Percentiles rank a stretch among this genome's conserved stretches.
phyloP scores from a whole-genome alignment of 768 basidiomycete species.

The Tylopilus cervinicoccineus region DNA sequence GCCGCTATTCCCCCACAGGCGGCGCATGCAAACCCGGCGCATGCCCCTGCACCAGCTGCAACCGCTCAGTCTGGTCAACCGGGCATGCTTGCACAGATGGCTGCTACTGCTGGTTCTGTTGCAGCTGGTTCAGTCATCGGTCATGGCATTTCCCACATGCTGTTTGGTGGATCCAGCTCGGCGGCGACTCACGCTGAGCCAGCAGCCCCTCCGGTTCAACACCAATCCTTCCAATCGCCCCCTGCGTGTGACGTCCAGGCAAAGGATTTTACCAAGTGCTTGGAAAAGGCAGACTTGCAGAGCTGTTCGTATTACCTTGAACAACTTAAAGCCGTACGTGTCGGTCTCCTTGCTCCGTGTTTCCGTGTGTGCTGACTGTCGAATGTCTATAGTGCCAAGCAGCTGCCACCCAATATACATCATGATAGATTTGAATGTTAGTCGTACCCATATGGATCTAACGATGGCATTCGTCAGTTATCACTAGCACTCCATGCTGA shows the following conservation, averaged over 20 bases:
- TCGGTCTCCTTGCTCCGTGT: neutral
- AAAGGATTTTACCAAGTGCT: constrained; percentile 83
- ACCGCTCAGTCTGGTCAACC: constrained; percentile 47
- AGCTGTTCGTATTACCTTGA: constrained; percentile 87
- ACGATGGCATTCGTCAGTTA: constrained; percentile 8
- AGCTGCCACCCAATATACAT: constrained; percentile 60
- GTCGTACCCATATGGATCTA: constrained; percentile 4
- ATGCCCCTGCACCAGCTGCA: constrained; percentile 38
- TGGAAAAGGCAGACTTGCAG: constrained; percentile 75
- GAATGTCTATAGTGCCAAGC: constrained; percentile 58
- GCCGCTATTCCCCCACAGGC: constrained; percentile 43
- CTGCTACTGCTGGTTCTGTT: constrained; percentile 86
- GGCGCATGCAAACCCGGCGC: constrained; percentile 40
- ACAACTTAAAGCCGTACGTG: constrained; percentile 79
- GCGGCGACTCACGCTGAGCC: constrained; percentile 40
- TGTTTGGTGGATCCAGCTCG: constrained; percentile 68
- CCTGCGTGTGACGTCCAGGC: constrained; percentile 74
- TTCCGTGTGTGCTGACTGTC: constrained; percentile 8
- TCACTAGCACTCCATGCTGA: constrained; percentile 1
- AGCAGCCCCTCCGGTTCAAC: constrained; percentile 42
- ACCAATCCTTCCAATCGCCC: constrained; percentile 41
- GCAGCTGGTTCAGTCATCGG: constrained; percentile 86
- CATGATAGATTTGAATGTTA: constrained; percentile 10
- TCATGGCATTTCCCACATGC: constrained; percentile 86
- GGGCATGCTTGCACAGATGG: constrained; percentile 81